Evolutionary conservation across 2,329 filamentous ascomycete genomes (phyloP).

Genomic region (Blastomyces parvus): DNA sequence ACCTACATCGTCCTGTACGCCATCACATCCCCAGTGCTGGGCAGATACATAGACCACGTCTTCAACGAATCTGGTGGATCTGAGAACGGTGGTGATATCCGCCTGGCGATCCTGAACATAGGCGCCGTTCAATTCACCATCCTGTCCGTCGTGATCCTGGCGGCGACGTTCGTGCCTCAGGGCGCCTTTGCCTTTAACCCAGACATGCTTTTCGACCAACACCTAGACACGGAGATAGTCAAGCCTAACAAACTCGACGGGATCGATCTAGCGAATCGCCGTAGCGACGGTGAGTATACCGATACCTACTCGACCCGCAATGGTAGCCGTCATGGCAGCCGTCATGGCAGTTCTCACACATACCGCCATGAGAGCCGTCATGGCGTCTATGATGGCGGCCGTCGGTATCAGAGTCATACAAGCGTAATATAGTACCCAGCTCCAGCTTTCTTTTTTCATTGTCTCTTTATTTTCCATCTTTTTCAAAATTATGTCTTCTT

Average conservation of each 20-base stretch:
- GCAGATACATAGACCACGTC: slow-evolving; percentile 39
- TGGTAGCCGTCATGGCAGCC: neutral
- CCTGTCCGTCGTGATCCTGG: slow-evolving; percentile 34
- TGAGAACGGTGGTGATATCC: slow-evolving; percentile 28
- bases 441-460: neutral
- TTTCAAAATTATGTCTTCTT: neutral
- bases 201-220: slow-evolving; percentile 16
- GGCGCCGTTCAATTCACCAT: slow-evolving; percentile 43
- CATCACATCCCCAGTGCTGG: slow-evolving; percentile 38
- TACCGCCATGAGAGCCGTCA: neutral
- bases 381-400: neutral
- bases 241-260: slow-evolving; percentile 2
- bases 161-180: slow-evolving; percentile 39
- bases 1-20: slow-evolving; percentile 43
- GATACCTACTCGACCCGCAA: neutral
- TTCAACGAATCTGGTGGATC: slow-evolving; percentile 25
- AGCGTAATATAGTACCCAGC: neutral
- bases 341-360: neutral
- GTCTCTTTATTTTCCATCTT: no score
- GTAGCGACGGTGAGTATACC: neutral
- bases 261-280: neutral
- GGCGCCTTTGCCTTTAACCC: slow-evolving; percentile 39
- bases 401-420: neutral
- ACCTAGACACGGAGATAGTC: slow-evolving; percentile 15
- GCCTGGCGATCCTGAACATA: slow-evolving; percentile 35